These are phyloP conservation scores for Naganishia friedmannii DNA, from an alignment of 768 basidiomycete species.

Conservation along the genomic window DNA sequence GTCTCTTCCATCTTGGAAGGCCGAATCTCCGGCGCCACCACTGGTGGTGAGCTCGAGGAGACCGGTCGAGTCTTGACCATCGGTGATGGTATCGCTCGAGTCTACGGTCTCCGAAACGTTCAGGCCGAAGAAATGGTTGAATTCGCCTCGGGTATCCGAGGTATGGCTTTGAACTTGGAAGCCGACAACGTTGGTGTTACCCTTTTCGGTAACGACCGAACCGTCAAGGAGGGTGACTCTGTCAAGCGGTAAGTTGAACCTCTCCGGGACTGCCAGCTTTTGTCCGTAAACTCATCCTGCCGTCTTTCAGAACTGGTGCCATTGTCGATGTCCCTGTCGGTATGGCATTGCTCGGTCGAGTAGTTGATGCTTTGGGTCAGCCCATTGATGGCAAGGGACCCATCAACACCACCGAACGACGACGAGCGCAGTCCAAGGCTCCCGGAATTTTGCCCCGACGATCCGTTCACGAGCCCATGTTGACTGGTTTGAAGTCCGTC, in stretches of 20 bases:
- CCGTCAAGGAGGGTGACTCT: conserved; percentile 99
- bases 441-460: conserved; percentile 98
- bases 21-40: conserved; percentile 86
- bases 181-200: conserved; percentile 99
- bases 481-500: conserved; percentile 99
- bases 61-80: conserved; percentile 98
- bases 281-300: neutral
- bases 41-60: conserved; percentile 95
- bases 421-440: conserved; percentile 96
- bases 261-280: neutral
- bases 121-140: conserved; percentile 99
- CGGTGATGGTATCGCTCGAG: conserved; percentile 92
- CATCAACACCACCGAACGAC: conserved; percentile 86
- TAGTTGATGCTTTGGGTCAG: conserved; percentile 99
- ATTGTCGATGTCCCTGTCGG: conserved; percentile 99
- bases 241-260: conserved; percentile 69
- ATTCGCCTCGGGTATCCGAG: conserved; percentile 99
- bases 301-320: conserved; percentile 72
- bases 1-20: conserved; percentile 98
- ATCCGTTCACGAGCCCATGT: conserved; percentile 97
- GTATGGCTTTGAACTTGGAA: conserved; percentile 99
- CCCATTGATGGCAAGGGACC: conserved; percentile 99
- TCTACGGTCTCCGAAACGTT: conserved; percentile 97
- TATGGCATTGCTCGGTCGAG: conserved; percentile 93
- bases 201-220: conserved; percentile 80